Conservation (phyloP, 2,329 filamentous ascomycete genomes). For the Penicillium thymicola region DNA sequence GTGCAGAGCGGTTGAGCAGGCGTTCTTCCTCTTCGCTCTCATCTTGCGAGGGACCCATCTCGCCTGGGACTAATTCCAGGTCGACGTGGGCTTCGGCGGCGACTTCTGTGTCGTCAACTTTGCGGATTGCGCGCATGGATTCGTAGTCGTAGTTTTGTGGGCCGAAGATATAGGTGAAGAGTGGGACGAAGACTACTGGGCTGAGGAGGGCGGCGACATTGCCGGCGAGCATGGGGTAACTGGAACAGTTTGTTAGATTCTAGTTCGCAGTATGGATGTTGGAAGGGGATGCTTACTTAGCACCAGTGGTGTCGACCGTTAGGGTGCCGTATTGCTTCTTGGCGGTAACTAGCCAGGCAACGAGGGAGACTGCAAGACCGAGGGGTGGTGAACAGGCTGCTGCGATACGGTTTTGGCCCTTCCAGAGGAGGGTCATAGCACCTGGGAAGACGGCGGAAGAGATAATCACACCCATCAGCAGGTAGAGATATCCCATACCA, state of each 20-base stretch:
- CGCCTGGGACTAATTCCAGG: constrained; percentile 60
- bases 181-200: constrained; percentile 68
- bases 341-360: constrained; percentile 75
- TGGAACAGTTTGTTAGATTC: constrained; percentile 12
- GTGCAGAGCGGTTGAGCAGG: constrained; percentile 53
- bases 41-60: constrained; percentile 32
- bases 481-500: constrained; percentile 82
- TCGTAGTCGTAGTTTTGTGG: constrained; percentile 79
- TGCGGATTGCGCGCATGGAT: constrained; percentile 75
- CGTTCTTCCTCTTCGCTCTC: constrained; percentile 46
- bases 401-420: constrained; percentile 71
- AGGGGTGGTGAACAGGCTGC: constrained; percentile 67
- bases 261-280: background rate
- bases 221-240: constrained; percentile 78
- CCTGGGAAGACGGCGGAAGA: constrained; percentile 80
- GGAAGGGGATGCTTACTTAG: constrained; percentile 52
- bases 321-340: constrained; percentile 66
- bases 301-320: constrained; percentile 70
- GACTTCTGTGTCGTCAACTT: constrained; percentile 73
- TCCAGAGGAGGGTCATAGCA: constrained; percentile 76
- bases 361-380: constrained; percentile 65
- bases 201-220: constrained; percentile 80
- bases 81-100: constrained; percentile 62
- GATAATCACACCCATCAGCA: constrained; percentile 91
- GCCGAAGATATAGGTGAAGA: constrained; percentile 70